phyloP scores from a whole-genome alignment of 305 asterid genomes.

The Solanum chacoense region DNA sequence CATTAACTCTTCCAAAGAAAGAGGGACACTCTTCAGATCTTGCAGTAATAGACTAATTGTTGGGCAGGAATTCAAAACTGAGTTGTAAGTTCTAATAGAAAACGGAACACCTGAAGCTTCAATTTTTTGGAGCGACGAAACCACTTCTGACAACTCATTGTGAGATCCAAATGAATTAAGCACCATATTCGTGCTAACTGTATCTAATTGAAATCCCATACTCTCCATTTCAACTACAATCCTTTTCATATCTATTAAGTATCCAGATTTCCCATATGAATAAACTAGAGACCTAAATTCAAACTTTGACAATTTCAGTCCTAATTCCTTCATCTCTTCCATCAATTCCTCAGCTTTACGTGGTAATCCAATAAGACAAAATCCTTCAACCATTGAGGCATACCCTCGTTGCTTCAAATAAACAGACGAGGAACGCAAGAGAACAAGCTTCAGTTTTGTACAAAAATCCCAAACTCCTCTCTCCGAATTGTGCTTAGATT shows the following conservation, averaged over 20 bases:
- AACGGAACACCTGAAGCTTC: constrained; percentile 29
- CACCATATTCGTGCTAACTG: constrained; percentile 70
- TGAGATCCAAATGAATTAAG: constrained; percentile 68
- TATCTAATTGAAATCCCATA: constrained; percentile 59
- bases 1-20: constrained; percentile 39
- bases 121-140: constrained; percentile 52
- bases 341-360: constrained; percentile 50
- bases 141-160: constrained; percentile 43
- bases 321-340: constrained; percentile 47
- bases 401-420: constrained; percentile 54
- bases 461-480: constrained; percentile 34
- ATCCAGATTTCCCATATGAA: constrained; percentile 66
- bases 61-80: constrained; percentile 67
- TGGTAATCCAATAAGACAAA: constrained; percentile 56
- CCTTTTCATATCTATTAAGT: constrained; percentile 70
- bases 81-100: constrained; percentile 64
- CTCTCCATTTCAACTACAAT: constrained; percentile 31
- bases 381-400: constrained; percentile 47
- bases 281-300: constrained; percentile 50
- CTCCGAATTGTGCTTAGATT: constrained; percentile 39
- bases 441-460: constrained; percentile 19
- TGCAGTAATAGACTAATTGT: constrained; percentile 29
- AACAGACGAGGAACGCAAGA: constrained; percentile 38
- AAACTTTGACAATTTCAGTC: constrained; percentile 47
- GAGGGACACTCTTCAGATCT: constrained; percentile 41